phyloP scores from a whole-genome alignment of 1,284 basidiomycete species.

The Heterobasidion parviporum region DNA sequence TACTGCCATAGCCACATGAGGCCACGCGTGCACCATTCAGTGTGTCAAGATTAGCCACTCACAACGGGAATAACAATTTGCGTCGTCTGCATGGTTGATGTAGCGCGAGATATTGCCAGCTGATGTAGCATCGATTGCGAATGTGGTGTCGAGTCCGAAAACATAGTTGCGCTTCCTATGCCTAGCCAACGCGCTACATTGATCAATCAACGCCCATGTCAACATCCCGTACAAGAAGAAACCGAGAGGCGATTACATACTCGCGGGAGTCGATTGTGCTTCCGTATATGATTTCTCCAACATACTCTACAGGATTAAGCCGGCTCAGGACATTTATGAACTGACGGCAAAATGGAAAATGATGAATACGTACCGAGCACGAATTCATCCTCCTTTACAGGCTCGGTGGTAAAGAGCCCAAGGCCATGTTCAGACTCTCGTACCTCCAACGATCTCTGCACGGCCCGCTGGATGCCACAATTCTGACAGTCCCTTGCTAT shows the following conservation, averaged over 20 bases:
- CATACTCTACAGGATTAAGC: slow-evolving; percentile 38
- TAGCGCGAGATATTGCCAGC: slow-evolving; percentile 48
- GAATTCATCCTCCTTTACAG: slow-evolving; percentile 29
- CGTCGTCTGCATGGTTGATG: slow-evolving; percentile 36
- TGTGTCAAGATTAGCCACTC: slow-evolving; percentile 9
- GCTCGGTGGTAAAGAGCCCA: slow-evolving; percentile 42
- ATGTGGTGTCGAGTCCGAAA: slow-evolving; percentile 25
- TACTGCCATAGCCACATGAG: slow-evolving; percentile 6
- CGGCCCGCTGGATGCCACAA: slow-evolving; percentile 30
- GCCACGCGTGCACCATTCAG: neutral
- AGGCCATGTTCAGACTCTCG: slow-evolving; percentile 34
- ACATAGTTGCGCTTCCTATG: slow-evolving; percentile 38
- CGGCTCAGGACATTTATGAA: neutral
- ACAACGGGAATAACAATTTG: slow-evolving; percentile 37
- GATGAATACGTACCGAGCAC: slow-evolving; percentile 34
- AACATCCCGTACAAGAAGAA: neutral
- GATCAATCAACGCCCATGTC: neutral
- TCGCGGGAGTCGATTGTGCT: slow-evolving; percentile 25
- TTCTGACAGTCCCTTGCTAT: slow-evolving; percentile 26
- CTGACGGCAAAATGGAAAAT: neutral
- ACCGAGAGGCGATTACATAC: slow-evolving; percentile 11
- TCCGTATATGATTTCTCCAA: slow-evolving; percentile 43
- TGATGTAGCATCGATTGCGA: slow-evolving; percentile 36
- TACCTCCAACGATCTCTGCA: slow-evolving; percentile 33
- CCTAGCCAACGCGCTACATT: slow-evolving; percentile 15